These are phyloP conservation scores for Tolypocladium pustulatum DNA, from an alignment of 2,329 filamentous ascomycete species.

Conservation along the genomic window DNA sequence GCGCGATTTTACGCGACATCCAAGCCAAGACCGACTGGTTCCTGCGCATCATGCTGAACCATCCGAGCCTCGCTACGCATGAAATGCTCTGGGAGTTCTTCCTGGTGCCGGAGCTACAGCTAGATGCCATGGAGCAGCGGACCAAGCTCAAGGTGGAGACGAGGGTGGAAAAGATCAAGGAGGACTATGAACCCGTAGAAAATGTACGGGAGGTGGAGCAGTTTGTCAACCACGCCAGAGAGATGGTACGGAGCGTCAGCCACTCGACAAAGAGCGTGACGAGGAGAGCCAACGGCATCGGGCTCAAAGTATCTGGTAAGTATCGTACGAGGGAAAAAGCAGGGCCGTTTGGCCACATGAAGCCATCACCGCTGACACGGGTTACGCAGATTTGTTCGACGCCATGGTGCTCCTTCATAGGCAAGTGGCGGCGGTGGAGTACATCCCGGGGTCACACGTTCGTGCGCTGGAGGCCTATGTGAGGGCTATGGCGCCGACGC, in stretches of 20 bases:
- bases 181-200: conserved; percentile 78
- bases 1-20: conserved; percentile 76
- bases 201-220: conserved; percentile 84
- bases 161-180: conserved; percentile 71
- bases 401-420: conserved; percentile 46
- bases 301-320: conserved; percentile 51
- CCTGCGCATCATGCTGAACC: conserved; percentile 71
- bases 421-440: conserved; percentile 45
- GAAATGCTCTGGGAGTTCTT: conserved; percentile 99
- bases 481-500: conserved; percentile 50
- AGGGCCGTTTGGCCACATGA: background rate
- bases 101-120: conserved; percentile 85
- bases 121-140: conserved; percentile 80
- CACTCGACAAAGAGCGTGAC: conserved; percentile 74
- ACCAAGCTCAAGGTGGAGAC: conserved; percentile 79
- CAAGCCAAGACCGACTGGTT: conserved; percentile 83
- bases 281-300: conserved; percentile 64
- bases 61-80: conserved; percentile 89
- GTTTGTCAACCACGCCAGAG: conserved; percentile 82
- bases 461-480: conserved; percentile 65
- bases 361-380: background rate
- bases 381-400: conserved; percentile 54
- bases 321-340: background rate
- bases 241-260: conserved; percentile 78
- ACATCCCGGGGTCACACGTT: conserved; percentile 58